A percentile compares a stretch with the other conserved stretches of the same genome.
phyloP scores from a whole-genome alignment of 2,329 filamentous ascomycete species.

The Anisogramma anomala region DNA sequence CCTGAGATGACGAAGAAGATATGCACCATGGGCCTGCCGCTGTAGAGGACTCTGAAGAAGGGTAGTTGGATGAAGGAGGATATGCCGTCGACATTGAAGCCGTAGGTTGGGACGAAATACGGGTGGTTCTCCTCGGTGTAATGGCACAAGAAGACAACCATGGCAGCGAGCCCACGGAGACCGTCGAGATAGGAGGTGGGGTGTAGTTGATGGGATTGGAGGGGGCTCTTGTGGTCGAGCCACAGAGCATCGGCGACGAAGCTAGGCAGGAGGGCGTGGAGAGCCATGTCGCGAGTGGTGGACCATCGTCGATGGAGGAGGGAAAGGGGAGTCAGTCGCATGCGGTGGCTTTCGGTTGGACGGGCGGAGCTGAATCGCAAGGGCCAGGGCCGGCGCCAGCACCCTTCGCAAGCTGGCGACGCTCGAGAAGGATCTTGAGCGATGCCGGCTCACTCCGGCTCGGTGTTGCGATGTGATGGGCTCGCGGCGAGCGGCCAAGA shows the following conservation, averaged over 20 bases:
- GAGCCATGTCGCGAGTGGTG: slow-evolving; percentile 10
- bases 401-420: background rate
- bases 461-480: background rate
- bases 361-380: background rate
- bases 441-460: background rate
- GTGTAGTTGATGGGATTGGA: slow-evolving; percentile 21
- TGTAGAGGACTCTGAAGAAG: slow-evolving; percentile 31
- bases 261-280: slow-evolving; percentile 22
- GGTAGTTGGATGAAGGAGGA: slow-evolving; percentile 32
- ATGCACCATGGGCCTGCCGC: slow-evolving; percentile 36
- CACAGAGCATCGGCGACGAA: slow-evolving; percentile 24
- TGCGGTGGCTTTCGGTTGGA: background rate
- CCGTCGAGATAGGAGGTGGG: slow-evolving; percentile 38
- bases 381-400: background rate
- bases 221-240: slow-evolving; percentile 20
- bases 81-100: slow-evolving; percentile 24
- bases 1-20: slow-evolving; percentile 42
- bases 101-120: slow-evolving; percentile 25
- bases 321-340: background rate
- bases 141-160: slow-evolving; percentile 38
- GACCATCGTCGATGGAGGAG: slow-evolving; percentile 1
- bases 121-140: slow-evolving; percentile 31
- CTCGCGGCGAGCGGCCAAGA: too few species aligned
- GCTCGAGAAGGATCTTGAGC: background rate
- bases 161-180: slow-evolving; percentile 36